These are phyloP conservation scores for Eucalyptus microcorys DNA, from an alignment of 345 rosid genomes.

Conservation along the genomic window DNA sequence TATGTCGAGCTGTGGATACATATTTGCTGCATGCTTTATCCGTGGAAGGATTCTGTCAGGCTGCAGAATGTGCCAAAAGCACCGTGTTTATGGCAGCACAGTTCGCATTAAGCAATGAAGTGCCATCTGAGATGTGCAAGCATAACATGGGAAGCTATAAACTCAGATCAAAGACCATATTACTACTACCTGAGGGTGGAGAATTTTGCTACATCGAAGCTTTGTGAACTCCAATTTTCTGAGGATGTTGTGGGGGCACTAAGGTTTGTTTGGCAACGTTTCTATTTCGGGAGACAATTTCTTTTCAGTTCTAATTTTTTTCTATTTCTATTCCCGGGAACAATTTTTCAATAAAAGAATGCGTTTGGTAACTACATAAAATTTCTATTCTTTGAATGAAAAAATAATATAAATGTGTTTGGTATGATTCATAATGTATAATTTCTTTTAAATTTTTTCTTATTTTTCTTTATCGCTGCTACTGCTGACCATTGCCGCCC, in stretches of 20 bases:
- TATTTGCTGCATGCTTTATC: neutral
- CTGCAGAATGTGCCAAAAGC: neutral
- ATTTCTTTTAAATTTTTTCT: too few relatives aligned
- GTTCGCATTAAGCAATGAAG: neutral
- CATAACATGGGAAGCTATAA: neutral
- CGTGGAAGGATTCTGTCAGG: neutral
- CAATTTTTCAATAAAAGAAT: too few relatives aligned
- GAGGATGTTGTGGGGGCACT: neutral
- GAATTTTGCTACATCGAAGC: neutral
- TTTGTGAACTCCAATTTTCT: neutral
- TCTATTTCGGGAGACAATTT: rapidly evolving
- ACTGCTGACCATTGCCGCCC: rapidly evolving
- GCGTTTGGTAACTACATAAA: rapidly evolving
- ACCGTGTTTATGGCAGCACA: neutral
- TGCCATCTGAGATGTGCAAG: neutral
- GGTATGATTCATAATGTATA: too few relatives aligned
- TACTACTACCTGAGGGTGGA: neutral
- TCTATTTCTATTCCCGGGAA: rapidly evolving
- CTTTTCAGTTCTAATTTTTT: too few relatives aligned
- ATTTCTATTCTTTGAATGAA: too few relatives aligned
- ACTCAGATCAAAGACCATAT: neutral
- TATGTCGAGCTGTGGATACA: neutral
- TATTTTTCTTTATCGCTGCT: too few relatives aligned
- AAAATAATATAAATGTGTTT: too few relatives aligned
- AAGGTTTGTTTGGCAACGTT: rapidly evolving